Evolutionary conservation across 1,139 yeast species (phyloP).

Genomic region (Pichia sp.): DNA sequence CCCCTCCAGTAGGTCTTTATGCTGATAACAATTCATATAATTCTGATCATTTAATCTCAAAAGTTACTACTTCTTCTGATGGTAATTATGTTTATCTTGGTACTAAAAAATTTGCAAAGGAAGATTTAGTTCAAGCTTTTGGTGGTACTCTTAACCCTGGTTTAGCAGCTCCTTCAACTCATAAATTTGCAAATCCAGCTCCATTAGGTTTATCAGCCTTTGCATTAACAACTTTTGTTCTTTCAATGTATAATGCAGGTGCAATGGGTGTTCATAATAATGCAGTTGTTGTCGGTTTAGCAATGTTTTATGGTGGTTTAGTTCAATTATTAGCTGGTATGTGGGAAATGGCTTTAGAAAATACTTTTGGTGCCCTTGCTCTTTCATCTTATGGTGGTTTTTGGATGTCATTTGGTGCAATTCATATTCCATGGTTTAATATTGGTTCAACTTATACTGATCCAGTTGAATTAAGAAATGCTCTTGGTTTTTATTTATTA

Average conservation of each 20-base stretch:
- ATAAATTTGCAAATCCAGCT: constrained; percentile 81
- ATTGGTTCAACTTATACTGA: constrained; percentile 45
- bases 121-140: constrained; percentile 60
- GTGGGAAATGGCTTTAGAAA: constrained; percentile 71
- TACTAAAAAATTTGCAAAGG: constrained; percentile 56
- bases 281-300: constrained; percentile 62
- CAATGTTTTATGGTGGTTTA: constrained; percentile 82
- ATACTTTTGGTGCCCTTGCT: constrained; percentile 89
- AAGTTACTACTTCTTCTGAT: constrained; percentile 24
- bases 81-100: constrained; percentile 68
- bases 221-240: constrained; percentile 78
- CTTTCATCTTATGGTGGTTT: constrained; percentile 80
- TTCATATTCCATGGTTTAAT: constrained; percentile 68
- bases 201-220: constrained; percentile 82
- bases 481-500: constrained; percentile 66
- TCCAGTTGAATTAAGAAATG: constrained; percentile 39
- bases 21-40: constrained; percentile 13
- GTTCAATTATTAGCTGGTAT: constrained; percentile 70
- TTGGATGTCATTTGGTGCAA: constrained; percentile 76
- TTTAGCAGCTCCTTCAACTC: constrained; percentile 53
- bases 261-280: constrained; percentile 55
- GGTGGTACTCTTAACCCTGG: constrained; percentile 72
- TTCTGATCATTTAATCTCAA: constrained; percentile 13
- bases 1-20: constrained; percentile 16
- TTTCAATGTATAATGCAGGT: constrained; percentile 56